These are phyloP conservation scores for Penicillium frequentans DNA, from an alignment of 2,329 filamentous ascomycete genomes.

Conservation along the genomic window DNA sequence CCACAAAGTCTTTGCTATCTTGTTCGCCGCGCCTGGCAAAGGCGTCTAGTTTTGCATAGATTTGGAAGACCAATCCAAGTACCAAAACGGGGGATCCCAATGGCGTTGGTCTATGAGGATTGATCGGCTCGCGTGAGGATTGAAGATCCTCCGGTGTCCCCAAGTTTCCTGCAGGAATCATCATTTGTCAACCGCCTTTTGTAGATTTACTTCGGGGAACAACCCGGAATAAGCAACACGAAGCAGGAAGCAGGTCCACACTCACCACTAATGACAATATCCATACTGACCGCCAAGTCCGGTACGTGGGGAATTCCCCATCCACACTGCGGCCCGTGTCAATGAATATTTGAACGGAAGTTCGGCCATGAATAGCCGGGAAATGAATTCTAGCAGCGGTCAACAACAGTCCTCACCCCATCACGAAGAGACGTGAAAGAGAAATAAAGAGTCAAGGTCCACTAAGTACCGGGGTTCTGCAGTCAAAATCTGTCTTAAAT, in stretches of 20 bases:
- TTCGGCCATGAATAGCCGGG: constrained; percentile 18
- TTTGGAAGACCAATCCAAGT: constrained; percentile 18
- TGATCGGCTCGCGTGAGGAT: constrained; percentile 19
- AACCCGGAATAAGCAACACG: neutral
- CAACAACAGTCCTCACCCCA: neutral
- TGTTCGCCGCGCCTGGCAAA: constrained; percentile 18
- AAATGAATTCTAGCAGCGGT: constrained; percentile 18
- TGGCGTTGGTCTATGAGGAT: constrained; percentile 16
- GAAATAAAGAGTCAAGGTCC: neutral
- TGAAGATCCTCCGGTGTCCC: constrained; percentile 21
- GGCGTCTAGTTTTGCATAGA: constrained; percentile 20
- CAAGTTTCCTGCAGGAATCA: constrained; percentile 12
- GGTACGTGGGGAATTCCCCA: constrained; percentile 17
- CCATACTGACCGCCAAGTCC: constrained; percentile 21
- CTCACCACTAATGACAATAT: constrained; percentile 22
- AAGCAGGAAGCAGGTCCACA: neutral
- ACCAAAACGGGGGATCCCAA: constrained; percentile 18
- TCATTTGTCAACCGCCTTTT: constrained; percentile 1
- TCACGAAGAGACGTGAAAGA: neutral
- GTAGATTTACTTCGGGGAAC: neutral
- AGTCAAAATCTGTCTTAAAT: constrained; percentile 17
- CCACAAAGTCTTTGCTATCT: constrained; percentile 19
- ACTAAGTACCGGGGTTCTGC: constrained; percentile 17
- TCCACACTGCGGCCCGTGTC: constrained; percentile 20
- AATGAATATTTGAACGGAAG: constrained; percentile 21